Conservation (phyloP, 257 asterid genomes). For the Primulina eburnea region DNA sequence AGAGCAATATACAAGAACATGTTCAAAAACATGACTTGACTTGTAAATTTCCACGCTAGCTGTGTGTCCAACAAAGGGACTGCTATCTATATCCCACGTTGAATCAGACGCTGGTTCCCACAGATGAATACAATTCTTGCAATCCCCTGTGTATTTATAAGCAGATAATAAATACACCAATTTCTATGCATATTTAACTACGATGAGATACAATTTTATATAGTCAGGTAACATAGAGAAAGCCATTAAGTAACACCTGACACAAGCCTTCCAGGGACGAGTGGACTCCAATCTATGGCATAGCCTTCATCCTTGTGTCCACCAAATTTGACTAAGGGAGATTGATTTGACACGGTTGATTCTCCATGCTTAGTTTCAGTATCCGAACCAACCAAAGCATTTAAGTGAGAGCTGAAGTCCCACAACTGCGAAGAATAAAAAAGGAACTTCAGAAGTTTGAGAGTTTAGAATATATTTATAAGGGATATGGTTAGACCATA, state of each 20-base stretch:
- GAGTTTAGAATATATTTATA: not conserved
- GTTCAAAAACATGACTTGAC: constrained; percentile 25
- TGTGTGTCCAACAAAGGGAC: constrained; percentile 54
- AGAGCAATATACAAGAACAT: not conserved
- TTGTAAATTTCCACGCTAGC: constrained; percentile 90
- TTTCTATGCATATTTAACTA: not conserved
- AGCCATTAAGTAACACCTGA: constrained; percentile 47
- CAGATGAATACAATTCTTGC: constrained; percentile 72
- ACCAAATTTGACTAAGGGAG: constrained; percentile 65
- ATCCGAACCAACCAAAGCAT: constrained; percentile 60
- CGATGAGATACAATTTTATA: not conserved
- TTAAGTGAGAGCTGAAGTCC: constrained; percentile 84
- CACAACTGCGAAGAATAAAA: constrained; percentile 59
- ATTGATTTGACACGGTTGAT: constrained; percentile 48
- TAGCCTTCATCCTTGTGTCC: constrained; percentile 97
- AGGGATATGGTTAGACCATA: constrained; percentile 4
- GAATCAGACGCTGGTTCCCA: constrained; percentile 90
- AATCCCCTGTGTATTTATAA: constrained; percentile 54
- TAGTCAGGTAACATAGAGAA: constrained; percentile 29
- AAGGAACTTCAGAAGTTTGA: constrained; percentile 3
- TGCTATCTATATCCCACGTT: constrained; percentile 68
- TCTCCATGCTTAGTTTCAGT: constrained; percentile 43
- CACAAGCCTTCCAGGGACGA: constrained; percentile 84
- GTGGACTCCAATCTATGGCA: constrained; percentile 95
- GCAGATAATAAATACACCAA: not conserved